Evolutionary conservation across 306 rosid species (phyloP).

Genomic region (Trifolium pratense): DNA sequence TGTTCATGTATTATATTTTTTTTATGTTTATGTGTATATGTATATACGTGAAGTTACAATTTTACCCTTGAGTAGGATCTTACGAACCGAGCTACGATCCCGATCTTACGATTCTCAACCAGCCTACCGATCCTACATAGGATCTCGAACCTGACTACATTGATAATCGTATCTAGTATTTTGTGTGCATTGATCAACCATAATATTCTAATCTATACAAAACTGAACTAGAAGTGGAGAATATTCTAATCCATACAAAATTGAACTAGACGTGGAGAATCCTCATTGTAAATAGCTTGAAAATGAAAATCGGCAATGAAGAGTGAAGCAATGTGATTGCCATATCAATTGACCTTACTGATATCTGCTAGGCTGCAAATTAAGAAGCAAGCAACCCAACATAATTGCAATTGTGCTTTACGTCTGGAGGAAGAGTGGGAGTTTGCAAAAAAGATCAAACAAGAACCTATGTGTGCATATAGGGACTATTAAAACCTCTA

Average conservation of each 20-base stretch:
- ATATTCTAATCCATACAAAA: not conserved
- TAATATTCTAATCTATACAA: not conserved
- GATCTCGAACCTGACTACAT: too few relatives aligned
- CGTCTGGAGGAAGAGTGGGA: slow-evolving; percentile 10
- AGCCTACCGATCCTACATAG: too few relatives aligned
- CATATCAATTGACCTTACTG: not conserved
- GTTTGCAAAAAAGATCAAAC: not conserved
- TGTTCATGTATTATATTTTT: too few relatives aligned
- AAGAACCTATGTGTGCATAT: not conserved
- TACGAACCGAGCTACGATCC: too few relatives aligned
- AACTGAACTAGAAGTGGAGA: not conserved
- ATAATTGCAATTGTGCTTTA: not conserved
- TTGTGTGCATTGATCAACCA: not conserved
- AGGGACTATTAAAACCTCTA: not conserved
- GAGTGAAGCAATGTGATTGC: not conserved
- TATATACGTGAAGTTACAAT: too few relatives aligned
- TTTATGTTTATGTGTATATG: too few relatives aligned
- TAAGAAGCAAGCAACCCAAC: not conserved
- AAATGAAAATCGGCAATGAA: not conserved
- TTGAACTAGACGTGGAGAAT: not conserved
- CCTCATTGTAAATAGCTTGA: not conserved
- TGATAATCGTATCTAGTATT: not conserved
- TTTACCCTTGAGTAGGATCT: too few relatives aligned
- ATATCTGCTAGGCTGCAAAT: not conserved
- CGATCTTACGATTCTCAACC: too few relatives aligned